Evolutionary conservation across 2,329 filamentous ascomycete species (phyloP), one percentile per base, ranked within the genome.

Genomic region (Ophiostoma piceae): DNA sequence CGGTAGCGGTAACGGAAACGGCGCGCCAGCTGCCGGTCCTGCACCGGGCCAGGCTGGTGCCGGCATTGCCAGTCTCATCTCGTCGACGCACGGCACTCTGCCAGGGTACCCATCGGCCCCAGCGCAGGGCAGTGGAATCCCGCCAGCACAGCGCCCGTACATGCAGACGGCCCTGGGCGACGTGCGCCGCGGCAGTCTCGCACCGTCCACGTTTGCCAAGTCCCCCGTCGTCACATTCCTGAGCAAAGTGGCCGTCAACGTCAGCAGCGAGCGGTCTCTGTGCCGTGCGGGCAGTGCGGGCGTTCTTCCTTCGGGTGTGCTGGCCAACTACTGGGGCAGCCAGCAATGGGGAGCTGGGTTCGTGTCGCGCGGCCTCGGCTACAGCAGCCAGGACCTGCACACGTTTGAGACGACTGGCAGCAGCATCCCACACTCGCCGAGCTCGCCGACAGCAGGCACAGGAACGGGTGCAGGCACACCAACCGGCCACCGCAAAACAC

Each of bases 261-360:
- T 94, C 19, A 92, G 90, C 74, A 90, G 89, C 68, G 93, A 97
- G 76, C 86, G 90, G 71, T 87, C 88, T 1, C 83, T 92, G 70
- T 85, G 62, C 19, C 67, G 85, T 2, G 79, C 88, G 22, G 88
- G 88, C n/a, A 86, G 83, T 66, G 84, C 84, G n/a, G 87, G 90
- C 60, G 86, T 86, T 29, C 87, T 97, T 79, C 92, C 94, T 0
- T 91, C 91, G 67, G 92, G 92, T 16, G 88, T 97, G 72, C 87
- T 97, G 82, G 94, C 94, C 41, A 98, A 98, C 77, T 86, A 96
- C 70, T 98, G 94, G 94, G 94, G 94, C 67, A 96, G 89, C 75
- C 90, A 88, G 70, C 89, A 93, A 66, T 97, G 93, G 92, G 79
- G 77, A 62, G 75, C 77, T 0, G 75, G 75, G 6, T 74, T 73